Conservation (phyloP, 208 protist genomes). For the Histomonas meleagridis region DNA sequence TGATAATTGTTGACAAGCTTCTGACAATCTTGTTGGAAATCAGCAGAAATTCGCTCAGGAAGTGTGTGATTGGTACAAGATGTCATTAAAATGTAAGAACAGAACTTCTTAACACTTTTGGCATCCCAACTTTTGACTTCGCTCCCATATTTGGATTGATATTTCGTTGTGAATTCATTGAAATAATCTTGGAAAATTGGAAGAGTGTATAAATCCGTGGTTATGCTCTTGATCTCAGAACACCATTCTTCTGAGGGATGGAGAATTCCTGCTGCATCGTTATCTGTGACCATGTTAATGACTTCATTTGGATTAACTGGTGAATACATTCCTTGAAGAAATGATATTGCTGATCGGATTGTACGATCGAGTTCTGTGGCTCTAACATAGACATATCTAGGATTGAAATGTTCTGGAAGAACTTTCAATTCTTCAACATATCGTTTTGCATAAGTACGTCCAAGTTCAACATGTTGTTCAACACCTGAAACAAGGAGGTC, state of each 20-base stretch:
- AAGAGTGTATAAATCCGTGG: neutral
- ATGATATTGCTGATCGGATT: neutral
- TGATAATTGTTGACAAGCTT: neutral
- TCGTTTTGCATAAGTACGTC: neutral
- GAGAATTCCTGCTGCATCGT: neutral
- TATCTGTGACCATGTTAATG: neutral
- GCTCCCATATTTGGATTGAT: neutral
- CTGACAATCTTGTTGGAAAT: neutral
- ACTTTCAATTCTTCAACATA: neutral
- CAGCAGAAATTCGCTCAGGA: neutral
- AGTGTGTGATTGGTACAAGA: neutral
- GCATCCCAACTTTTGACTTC: neutral
- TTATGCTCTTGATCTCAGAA: neutral
- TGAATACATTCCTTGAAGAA: conserved; percentile 26
- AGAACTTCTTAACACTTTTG: neutral
- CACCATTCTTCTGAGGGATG: conserved; percentile 19
- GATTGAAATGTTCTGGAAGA: neutral
- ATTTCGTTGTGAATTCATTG: neutral
- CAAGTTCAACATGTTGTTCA: conserved; percentile 16
- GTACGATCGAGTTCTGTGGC: neutral
- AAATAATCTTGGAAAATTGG: neutral
- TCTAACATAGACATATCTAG: neutral
- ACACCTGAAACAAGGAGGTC: neutral
- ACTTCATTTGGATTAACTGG: neutral
- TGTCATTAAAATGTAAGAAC: neutral